Evolutionary conservation across 2,329 filamentous ascomycete species (phyloP).

Genomic region (Scedosporium apiospermum): DNA sequence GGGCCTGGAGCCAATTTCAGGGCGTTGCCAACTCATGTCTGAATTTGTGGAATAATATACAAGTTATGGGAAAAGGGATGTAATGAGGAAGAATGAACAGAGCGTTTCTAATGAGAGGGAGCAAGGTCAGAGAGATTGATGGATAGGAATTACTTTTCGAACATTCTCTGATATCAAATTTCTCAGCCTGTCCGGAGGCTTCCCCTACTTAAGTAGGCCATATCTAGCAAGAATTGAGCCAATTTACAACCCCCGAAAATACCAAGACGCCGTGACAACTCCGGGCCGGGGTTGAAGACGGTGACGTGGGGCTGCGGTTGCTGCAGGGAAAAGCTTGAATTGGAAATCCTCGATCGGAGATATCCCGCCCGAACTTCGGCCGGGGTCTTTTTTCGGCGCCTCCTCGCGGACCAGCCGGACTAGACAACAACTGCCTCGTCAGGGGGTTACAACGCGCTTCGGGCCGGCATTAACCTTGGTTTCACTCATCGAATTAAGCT

Average conservation of each 20-base stretch:
- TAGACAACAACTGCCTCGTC: not conserved
- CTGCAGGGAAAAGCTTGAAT: not conserved
- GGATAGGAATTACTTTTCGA: too few relatives aligned
- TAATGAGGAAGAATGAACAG: not conserved
- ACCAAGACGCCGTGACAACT: too few relatives aligned
- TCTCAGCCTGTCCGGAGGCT: too few relatives aligned
- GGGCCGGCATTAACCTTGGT: too few relatives aligned
- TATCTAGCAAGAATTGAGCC: too few relatives aligned
- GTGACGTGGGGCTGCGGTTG: not conserved
- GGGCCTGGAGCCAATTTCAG: constrained; percentile 16
- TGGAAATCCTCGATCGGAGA: not conserved
- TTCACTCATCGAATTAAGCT: too few relatives aligned
- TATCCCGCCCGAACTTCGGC: not conserved
- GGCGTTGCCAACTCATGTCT: constrained; percentile 13
- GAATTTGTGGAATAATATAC: not conserved
- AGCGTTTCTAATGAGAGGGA: too few relatives aligned
- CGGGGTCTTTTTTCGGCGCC: not conserved
- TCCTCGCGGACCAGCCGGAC: not conserved
- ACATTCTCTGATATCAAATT: too few relatives aligned
- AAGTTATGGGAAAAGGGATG: not conserved
- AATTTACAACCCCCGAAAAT: too few relatives aligned
- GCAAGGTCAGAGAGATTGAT: too few relatives aligned
- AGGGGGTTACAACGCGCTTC: too few relatives aligned
- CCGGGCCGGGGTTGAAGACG: not conserved
- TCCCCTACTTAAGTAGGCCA: too few relatives aligned